Percentiles rank a stretch among this genome's conserved stretches.
These are phyloP conservation scores for Fusarium xyrophilum DNA, from an alignment of 2,329 filamentous ascomycete species.

Conservation along the genomic window DNA sequence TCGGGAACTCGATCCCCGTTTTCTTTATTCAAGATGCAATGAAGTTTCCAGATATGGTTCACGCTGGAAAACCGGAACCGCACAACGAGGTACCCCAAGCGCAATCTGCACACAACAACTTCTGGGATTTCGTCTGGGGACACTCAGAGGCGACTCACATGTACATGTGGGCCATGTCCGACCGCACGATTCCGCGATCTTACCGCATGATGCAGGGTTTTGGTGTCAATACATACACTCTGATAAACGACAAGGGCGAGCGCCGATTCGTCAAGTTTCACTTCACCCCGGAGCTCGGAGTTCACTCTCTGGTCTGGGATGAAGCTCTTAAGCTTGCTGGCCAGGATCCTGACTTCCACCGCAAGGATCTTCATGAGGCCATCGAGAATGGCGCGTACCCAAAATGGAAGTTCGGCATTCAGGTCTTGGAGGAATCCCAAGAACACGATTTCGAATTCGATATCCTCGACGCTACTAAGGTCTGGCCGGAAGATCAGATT, in stretches of 20 bases:
- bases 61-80: conserved; percentile 72
- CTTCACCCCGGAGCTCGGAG: conserved; percentile 76
- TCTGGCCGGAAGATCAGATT: conserved; percentile 81
- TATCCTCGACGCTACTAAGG: conserved; percentile 82
- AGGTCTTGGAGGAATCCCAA: conserved; percentile 73
- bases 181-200: conserved; percentile 74
- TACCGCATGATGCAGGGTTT: conserved; percentile 89
- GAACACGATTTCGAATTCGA: conserved; percentile 85
- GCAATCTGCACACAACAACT: conserved; percentile 75
- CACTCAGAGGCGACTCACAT: conserved; percentile 77
- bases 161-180: conserved; percentile 81
- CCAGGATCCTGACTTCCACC: conserved; percentile 82
- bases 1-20: conserved; percentile 77
- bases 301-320: conserved; percentile 80
- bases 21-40: conserved; percentile 80
- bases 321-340: conserved; percentile 77
- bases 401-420: conserved; percentile 84
- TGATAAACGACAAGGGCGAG: conserved; percentile 72
- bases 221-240: conserved; percentile 79
- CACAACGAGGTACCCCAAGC: conserved; percentile 75
- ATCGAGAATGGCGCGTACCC: conserved; percentile 75
- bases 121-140: conserved; percentile 74
- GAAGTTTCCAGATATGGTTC: conserved; percentile 74
- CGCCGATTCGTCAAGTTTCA: conserved; percentile 80
- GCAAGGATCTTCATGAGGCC: conserved; percentile 77